These are phyloP conservation scores for Chaetomium cochliodes DNA, from an alignment of 495 filamentous ascomycete species.

Conservation along the genomic window DNA sequence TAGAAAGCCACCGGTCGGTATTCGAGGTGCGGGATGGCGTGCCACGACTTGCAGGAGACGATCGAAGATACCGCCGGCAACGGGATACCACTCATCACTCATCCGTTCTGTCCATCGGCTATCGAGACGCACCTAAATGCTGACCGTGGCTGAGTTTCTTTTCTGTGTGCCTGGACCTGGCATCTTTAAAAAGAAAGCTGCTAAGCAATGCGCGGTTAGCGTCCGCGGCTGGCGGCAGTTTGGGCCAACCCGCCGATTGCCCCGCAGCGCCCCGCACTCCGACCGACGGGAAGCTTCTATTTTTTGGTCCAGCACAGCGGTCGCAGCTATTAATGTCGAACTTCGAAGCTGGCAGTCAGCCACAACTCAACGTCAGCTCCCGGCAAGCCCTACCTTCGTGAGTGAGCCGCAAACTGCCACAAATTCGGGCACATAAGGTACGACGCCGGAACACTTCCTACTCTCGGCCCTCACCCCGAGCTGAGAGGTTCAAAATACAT, in stretches of 20 bases:
- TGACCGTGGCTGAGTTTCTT: slow-evolving; percentile 5
- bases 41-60: neutral
- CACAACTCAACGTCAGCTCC: too few relatives aligned
- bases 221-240: slow-evolving; percentile 30
- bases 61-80: slow-evolving; percentile 3
- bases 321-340: too few relatives aligned
- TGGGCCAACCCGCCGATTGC: neutral
- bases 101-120: neutral
- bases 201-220: slow-evolving; percentile 15
- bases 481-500: too few relatives aligned
- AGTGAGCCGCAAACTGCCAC: too few relatives aligned
- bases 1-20: neutral
- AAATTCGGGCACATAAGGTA: too few relatives aligned
- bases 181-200: slow-evolving; percentile 14
- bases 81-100: neutral
- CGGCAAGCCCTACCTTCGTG: too few relatives aligned
- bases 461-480: too few relatives aligned
- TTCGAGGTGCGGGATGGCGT: neutral
- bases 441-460: too few relatives aligned
- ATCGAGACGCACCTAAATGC: neutral
- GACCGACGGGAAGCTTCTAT: too few relatives aligned
- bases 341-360: too few relatives aligned
- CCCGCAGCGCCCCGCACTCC: neutral
- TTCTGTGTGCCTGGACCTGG: neutral
- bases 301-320: too few relatives aligned